phyloP scores from a whole-genome alignment of 257 asterid species.

The Ehretia macrophylla region DNA sequence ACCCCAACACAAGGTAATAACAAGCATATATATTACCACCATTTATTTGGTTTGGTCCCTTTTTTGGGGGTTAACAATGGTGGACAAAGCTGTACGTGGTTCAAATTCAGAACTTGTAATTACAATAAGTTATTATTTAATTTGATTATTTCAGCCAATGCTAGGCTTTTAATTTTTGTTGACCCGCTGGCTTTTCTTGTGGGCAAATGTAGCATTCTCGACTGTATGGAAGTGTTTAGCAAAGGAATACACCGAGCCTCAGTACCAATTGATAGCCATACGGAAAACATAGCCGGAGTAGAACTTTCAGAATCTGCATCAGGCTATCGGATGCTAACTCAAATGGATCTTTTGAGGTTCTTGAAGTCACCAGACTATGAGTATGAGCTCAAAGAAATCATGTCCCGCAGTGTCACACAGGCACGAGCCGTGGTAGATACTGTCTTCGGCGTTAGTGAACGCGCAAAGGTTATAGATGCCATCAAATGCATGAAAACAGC shows the following conservation, averaged over 20 bases:
- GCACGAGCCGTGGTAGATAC: conserved; percentile 44
- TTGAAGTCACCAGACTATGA: conserved; percentile 33
- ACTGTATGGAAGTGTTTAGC: conserved; percentile 92
- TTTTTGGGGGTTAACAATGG: no score
- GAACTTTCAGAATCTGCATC: conserved; percentile 80
- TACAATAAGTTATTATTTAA: no score
- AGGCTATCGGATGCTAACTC: conserved; percentile 76
- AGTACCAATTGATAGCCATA: conserved; percentile 68
- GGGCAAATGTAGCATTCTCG: conserved; percentile 42
- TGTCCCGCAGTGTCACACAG: conserved; percentile 30
- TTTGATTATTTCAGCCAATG: no score
- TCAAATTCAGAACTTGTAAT: no score
- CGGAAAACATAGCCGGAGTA: conserved; percentile 60
- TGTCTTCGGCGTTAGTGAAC: conserved; percentile 51
- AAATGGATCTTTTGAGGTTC: conserved; percentile 72
- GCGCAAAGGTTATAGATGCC: conserved; percentile 58
- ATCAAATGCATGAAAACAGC: conserved; percentile 65
- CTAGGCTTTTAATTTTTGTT: no score
- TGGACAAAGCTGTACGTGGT: no score
- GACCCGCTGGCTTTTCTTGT: not conserved
- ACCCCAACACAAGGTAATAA: conserved; percentile 51
- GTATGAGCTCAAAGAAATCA: conserved; percentile 39
- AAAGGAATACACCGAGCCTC: conserved; percentile 87
- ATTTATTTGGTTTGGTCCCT: not conserved
- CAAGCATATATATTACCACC: not conserved